phyloP scores from a whole-genome alignment of 78 protist species.

The Emiliania huxleyi region DNA sequence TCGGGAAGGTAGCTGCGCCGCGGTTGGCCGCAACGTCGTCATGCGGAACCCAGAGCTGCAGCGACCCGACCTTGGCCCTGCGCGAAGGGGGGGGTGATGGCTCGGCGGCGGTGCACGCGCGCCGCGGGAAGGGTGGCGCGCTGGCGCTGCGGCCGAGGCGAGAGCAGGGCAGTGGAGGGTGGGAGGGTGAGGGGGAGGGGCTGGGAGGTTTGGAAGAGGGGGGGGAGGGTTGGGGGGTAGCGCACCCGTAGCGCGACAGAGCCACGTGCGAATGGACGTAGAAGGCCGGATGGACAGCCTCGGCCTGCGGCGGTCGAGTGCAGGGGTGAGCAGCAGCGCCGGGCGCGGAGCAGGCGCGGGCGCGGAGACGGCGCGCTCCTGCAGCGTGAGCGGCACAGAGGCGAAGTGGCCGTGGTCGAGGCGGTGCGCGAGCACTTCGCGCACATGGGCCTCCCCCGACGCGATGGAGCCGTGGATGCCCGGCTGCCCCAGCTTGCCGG shows the following conservation, averaged over 20 bases:
- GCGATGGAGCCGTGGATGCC: slow-evolving; percentile 12
- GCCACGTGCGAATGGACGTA: neutral
- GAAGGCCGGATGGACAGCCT: neutral
- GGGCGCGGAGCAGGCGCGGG: too few species aligned
- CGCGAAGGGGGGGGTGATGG: too few species aligned
- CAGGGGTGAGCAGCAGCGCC: too few species aligned
- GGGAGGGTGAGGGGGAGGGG: too few species aligned
- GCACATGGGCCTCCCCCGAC: slow-evolving; percentile 33
- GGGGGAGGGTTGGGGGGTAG: too few species aligned
- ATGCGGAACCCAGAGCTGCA: neutral
- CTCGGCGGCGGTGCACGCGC: too few species aligned
- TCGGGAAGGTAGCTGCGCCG: slow-evolving; percentile 1
- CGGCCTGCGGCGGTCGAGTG: too few species aligned
- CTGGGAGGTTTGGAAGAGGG: too few species aligned
- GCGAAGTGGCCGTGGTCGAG: slow-evolving; percentile 29
- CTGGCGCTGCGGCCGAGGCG: too few species aligned
- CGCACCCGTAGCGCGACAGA: neutral
- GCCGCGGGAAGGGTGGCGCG: too few species aligned
- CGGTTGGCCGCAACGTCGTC: slow-evolving; percentile 30
- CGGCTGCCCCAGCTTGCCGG: slow-evolving; percentile 40
- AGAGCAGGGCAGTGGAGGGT: too few species aligned
- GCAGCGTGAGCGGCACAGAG: slow-evolving; percentile 35
- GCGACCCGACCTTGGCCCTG: slow-evolving; percentile 33
- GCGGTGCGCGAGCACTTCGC: slow-evolving; percentile 40
- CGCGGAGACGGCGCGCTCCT: neutral